Evolutionary conservation across 257 asterid genomes (phyloP).

Genomic region (Nicotiana otophora): DNA sequence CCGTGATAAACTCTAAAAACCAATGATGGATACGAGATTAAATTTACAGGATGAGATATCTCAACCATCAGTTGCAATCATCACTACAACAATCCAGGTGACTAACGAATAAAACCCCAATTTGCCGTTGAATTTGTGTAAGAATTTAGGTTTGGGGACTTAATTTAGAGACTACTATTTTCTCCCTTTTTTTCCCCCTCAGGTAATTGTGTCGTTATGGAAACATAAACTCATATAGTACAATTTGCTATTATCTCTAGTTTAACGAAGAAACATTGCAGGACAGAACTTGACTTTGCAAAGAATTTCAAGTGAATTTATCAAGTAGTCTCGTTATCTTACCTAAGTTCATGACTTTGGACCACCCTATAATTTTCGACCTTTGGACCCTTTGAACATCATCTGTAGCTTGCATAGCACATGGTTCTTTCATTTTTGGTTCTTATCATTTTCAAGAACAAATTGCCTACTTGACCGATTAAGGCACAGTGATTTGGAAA

Average conservation of each 20-base stretch:
- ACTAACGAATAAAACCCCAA: too few species aligned
- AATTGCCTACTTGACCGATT: neutral
- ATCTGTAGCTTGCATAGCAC: slow-evolving; percentile 9
- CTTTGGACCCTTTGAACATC: neutral
- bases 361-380: neutral
- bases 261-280: neutral
- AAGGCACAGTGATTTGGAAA: neutral
- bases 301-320: neutral
- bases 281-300: neutral
- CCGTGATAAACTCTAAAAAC: too few species aligned
- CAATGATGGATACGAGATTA: too few species aligned
- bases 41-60: too few species aligned
- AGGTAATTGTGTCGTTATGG: neutral
- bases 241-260: neutral
- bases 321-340: neutral
- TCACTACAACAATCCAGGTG: too few species aligned
- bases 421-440: neutral
- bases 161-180: neutral
- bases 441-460: neutral
- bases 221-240: neutral
- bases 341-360: neutral
- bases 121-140: too few species aligned
- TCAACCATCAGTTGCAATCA: too few species aligned
- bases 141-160: neutral
- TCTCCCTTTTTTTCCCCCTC: neutral